Evolutionary conservation across 495 filamentous ascomycete genomes (phyloP), one percentile per base, ranked within the genome.

Genomic region (Aspergillus nidulans): DNA sequence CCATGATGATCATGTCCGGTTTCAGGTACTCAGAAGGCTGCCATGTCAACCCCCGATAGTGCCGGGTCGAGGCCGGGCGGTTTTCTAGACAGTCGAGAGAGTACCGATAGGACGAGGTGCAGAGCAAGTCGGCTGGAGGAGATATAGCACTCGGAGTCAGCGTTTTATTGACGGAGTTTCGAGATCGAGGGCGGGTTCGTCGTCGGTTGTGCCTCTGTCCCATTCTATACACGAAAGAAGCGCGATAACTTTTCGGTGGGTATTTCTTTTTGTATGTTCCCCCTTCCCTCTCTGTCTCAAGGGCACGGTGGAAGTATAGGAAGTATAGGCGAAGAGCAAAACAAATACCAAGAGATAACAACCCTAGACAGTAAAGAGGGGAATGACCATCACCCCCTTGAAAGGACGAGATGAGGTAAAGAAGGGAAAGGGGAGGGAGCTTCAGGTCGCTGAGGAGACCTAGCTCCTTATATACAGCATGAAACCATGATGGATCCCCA

Each of bases 191-290:
- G 52, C 74, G 70, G 57, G 72, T 76, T 32, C 74, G 71, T 52
- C 74, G 74, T 72, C 74, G 63, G 52, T 78, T 78, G 54, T 78
- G 74, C 49, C 73, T 68, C 60, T 77, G 75, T 62, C 74, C 74
- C 75, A 78, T 77, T 54, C 68, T 72, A 52, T 42, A 38, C 23
- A 49, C 18, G 16, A 49, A 52, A 18, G 34, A 47, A 36, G 28
- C 30, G 46, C 48, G 53, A 30, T 30, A 38, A 43, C 24, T 57
- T 57, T 61, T 57, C 18, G n/a, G 23, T 59, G 49, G 19, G 13
- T 20, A 43, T 21, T 53, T 16, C 47, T 56, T 59, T 54, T 49
- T 28, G 34, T 5, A 6, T 40, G 28, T 42, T 43, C 15, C 13
- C 6, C 13, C 16, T 44, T 19, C 25, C 34, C 38, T 44, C 25